Evolutionary conservation across 306 rosid genomes (phyloP), one percentile per base, ranked within the genome.

Genomic region (Rosa persica): DNA sequence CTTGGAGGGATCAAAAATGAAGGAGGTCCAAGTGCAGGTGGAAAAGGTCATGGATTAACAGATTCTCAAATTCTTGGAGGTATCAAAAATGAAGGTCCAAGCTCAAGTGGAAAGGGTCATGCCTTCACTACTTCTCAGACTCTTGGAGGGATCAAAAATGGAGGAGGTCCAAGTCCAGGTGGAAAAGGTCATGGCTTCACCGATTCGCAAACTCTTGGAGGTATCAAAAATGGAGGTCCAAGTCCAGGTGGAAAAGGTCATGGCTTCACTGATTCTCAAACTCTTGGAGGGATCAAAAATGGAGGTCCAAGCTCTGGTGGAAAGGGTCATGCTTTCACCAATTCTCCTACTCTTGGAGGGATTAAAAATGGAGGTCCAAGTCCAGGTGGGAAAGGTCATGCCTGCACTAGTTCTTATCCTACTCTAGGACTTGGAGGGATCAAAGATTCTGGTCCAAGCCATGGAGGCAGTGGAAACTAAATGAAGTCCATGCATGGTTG

Each of bases 371-470:
- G 40, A 30, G 40, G 67, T 62, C 67, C 67, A 12, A 62, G 67
- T 62, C 20, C 19, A 62, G 67, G 67, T 6, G 67, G 67, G 39
- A 62, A 62, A 25, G 67, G 67, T 27, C 67, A 62, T 12, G 40
- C 40, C 67, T 62, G 27, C 42, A 27, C 40, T 61, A 27, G 13
- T 61, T 25, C 67, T 12, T 43, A 51, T 47, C 67, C 61, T 55
- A n/a, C 27, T 55, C 27, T 15, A 51, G n/a, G 20, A 13, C 57
- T 51, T 15, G 57, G 57, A 51, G 88, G 58, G 46, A 79, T 77
- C 42, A 78, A n/a, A 36, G 10, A 30, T 30, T 27, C 19, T 27
- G 68, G 68, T 62, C 68, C 68, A 12, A 62, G 68, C 42, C n/a
- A 27, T 27, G 68, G 68, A 27, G 67, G 67, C 67, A 61, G 8